Evolutionary conservation across 2,329 filamentous ascomycete species (phyloP).

Genomic region (Verticillium zaregamsianum): DNA sequence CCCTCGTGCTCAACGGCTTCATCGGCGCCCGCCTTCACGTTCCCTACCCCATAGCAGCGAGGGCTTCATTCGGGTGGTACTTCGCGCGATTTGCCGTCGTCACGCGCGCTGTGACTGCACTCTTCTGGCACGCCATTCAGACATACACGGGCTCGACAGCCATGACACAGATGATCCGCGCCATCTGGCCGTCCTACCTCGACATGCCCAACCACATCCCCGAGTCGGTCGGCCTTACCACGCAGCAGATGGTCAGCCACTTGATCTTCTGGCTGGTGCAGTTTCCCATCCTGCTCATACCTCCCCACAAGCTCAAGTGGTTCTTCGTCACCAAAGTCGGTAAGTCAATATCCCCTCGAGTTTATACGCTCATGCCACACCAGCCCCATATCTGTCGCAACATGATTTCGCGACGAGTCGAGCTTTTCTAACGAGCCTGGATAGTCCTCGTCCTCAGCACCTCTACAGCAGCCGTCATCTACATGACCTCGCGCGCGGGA

Average conservation of each 20-base stretch:
- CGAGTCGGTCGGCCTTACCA: conserved; percentile 27
- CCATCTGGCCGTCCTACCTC: conserved; percentile 36
- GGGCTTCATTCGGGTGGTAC: conserved; percentile 22
- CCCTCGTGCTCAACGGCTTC: conserved; percentile 14
- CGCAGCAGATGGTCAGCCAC: conserved; percentile 48
- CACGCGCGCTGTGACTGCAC: conserved; percentile 17
- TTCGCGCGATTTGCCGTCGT: conserved; percentile 25
- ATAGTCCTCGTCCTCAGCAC: conserved; percentile 27
- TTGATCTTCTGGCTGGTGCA: conserved; percentile 53
- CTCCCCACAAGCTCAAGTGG: conserved; percentile 46
- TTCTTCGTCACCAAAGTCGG: conserved; percentile 31
- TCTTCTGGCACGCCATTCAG: conserved; percentile 32
- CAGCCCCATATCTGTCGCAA: no score
- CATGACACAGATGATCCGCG: conserved; percentile 25
- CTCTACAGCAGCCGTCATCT: conserved; percentile 11
- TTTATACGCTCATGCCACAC: no score
- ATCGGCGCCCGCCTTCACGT: conserved; percentile 21
- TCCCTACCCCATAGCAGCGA: conserved; percentile 23
- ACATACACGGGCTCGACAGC: conserved; percentile 22
- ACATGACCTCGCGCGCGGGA: conserved; percentile 3
- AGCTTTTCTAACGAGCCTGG: conserved; percentile 26
- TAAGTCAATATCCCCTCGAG: conserved; percentile 25
- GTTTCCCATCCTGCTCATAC: conserved; percentile 49
- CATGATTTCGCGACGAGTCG: conserved; percentile 28
- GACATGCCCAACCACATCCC: conserved; percentile 36